Conservation (phyloP, 805 yeast species). For the Cyberlindnera xylosilytica region DNA sequence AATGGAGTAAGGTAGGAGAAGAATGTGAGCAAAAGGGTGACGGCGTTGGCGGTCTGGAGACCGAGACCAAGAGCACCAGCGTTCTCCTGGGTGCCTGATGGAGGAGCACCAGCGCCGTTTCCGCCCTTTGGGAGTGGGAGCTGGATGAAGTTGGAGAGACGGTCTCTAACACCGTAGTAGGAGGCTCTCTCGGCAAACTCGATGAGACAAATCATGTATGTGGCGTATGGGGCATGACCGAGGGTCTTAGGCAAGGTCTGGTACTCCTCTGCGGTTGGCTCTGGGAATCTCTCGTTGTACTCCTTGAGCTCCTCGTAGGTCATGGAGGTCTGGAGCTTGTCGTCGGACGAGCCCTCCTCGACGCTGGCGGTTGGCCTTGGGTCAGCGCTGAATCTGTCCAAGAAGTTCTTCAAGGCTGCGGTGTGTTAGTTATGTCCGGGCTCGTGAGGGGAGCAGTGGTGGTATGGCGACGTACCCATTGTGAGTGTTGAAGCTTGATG, state of each 20-base stretch:
- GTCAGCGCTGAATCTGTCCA: constrained; percentile 4
- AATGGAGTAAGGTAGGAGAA: constrained; percentile 83
- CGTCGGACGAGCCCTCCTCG: constrained; percentile 2
- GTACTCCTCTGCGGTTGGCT: constrained; percentile 47
- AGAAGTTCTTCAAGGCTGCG: constrained; percentile 4
- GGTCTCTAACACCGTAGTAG: constrained; percentile 74
- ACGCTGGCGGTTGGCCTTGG: background rate
- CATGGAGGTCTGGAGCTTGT: background rate
- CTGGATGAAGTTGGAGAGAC: constrained; percentile 79
- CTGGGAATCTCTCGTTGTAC: constrained; percentile 19
- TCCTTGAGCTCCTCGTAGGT: constrained; percentile 3
- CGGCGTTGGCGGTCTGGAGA: constrained; percentile 64
- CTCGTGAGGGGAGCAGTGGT: too few relatives aligned
- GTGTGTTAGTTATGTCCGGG: too few relatives aligned
- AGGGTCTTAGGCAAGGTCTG: constrained; percentile 33
- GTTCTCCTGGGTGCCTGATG: constrained; percentile 22
- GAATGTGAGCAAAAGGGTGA: constrained; percentile 73
- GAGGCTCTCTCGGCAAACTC: constrained; percentile 82
- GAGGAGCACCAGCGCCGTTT: constrained; percentile 33
- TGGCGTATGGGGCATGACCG: constrained; percentile 46
- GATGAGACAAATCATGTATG: constrained; percentile 57
- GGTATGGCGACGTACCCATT: constrained; percentile 3
- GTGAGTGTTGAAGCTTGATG: too few relatives aligned
- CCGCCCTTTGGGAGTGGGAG: constrained; percentile 38
- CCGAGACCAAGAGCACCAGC: constrained; percentile 60